Evolutionary conservation across 768 basidiomycete genomes (phyloP), one percentile per base, ranked within the genome.

Genomic region (Kwoniella europaea): DNA sequence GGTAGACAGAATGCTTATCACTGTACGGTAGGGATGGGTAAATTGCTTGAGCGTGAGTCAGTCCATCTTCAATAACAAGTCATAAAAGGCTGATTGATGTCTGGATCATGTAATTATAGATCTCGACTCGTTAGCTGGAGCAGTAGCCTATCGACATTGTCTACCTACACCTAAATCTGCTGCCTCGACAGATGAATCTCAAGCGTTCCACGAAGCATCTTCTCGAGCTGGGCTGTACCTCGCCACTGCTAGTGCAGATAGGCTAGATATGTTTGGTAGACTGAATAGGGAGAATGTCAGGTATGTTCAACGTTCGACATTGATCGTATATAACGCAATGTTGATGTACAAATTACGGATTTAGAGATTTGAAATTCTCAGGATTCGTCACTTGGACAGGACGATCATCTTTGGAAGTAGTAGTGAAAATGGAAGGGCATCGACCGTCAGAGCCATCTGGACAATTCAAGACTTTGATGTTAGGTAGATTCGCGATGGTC

Each of bases 401-500:
- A 0, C 85, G 80, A 58, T 91, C 89, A 66, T 91, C 91, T 0
- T 91, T 93, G 88, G 92, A 93, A 79, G 89, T 93, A n/a, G 91
- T 89, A 4, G 90, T 94, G 54, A 91, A 90, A 80, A 91, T 93
- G 90, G 91, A 93, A 79, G 79, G 88, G 86, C 2, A 82, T 89
- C 35, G 86, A 55, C 53, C 44, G n/a, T 20, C 43, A n/a, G 61
- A 59, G 18, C 86, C 72, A 90, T 90, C 9, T 87, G 92, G 42
- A 85, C 46, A 52, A 22, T 93, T 52, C 91, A 91, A 89, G 78
- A 58, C 83, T 27, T 10, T 71, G 7, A 61, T 71, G 59, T 63
- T 74, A 52, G 92, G 93, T n/a, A 88, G 92, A n/a, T 94, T 94
- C 85, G 90, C 90, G 0, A 94, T 94, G 92, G 92, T 93, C 7